Percentiles rank a stretch among this genome's conserved stretches.
These are phyloP conservation scores for Rhodotorula taiwanensis DNA, from an alignment of 768 basidiomycete genomes.

Conservation along the genomic window DNA sequence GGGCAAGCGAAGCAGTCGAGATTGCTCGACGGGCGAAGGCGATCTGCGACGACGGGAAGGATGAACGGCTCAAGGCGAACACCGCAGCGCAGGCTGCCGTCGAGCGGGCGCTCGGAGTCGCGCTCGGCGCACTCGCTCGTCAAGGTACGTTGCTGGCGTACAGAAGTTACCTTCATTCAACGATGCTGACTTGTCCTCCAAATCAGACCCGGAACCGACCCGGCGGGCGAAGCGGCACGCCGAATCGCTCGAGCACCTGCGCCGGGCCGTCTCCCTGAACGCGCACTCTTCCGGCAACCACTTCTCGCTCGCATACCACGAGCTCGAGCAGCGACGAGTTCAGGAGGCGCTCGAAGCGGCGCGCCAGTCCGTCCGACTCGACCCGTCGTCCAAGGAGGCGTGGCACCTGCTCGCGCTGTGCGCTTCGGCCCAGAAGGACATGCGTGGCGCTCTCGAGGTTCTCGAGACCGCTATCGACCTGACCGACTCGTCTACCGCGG, in stretches of 20 bases:
- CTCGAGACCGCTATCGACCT: constrained; percentile 62
- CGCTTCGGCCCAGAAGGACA: constrained; percentile 69
- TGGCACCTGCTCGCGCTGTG: constrained; percentile 88
- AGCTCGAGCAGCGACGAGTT: constrained; percentile 61
- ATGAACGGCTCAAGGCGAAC: constrained; percentile 24
- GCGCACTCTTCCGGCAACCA: constrained; percentile 48
- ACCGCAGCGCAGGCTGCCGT: constrained; percentile 39
- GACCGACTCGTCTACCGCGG: background rate
- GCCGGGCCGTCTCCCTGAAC: constrained; percentile 41
- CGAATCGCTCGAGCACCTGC: constrained; percentile 53
- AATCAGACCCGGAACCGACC: constrained; percentile 53
- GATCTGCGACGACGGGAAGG: constrained; percentile 4
- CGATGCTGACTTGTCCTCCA: constrained; percentile 46
- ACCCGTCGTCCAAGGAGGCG: constrained; percentile 46
- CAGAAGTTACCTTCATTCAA: background rate
- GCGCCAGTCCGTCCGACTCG: constrained; percentile 54
- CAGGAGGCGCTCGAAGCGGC: constrained; percentile 62
- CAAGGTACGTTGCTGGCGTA: constrained; percentile 52
- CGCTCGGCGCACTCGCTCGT: constrained; percentile 60
- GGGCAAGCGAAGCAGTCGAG: constrained; percentile 57
- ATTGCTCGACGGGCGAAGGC: constrained; percentile 51
- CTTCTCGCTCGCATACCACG: constrained; percentile 75
- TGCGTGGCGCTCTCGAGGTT: constrained; percentile 67
- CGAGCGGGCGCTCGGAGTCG: constrained; percentile 54
- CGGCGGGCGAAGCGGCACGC: constrained; percentile 58